Percentiles rank a stretch among this genome's conserved stretches.
These are phyloP conservation scores for Aspergillus affinis DNA, from an alignment of 495 filamentous ascomycete species.

Conservation along the genomic window DNA sequence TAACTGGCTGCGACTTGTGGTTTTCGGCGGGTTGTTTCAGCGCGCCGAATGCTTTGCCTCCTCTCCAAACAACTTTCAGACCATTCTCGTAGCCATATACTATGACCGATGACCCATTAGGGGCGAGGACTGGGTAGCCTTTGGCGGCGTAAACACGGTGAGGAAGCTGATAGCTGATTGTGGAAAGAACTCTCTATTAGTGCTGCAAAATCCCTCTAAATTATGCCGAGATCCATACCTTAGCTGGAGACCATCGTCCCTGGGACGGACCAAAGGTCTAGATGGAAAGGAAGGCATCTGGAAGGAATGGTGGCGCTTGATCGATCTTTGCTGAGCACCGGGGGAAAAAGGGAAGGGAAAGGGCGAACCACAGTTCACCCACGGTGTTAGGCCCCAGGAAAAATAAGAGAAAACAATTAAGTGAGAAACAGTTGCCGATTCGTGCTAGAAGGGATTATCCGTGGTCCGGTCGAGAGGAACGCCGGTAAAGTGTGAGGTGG, in stretches of 20 bases:
- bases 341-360: neutral
- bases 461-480: neutral
- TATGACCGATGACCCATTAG: constrained; percentile 82
- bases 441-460: neutral
- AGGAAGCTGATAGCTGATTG: constrained; percentile 69
- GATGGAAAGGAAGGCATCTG: constrained; percentile 42
- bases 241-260: constrained; percentile 52
- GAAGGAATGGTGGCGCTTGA: constrained; percentile 12
- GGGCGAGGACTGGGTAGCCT: constrained; percentile 71
- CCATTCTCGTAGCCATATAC: constrained; percentile 82
- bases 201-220: neutral
- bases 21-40: constrained; percentile 25
- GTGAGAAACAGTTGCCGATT: neutral
- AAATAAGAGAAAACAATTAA: neutral
- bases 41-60: constrained; percentile 64
- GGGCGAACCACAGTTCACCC: constrained; percentile 1
- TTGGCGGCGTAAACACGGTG: constrained; percentile 72
- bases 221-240: constrained; percentile 38
- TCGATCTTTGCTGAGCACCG: constrained; percentile 7
- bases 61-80: constrained; percentile 76
- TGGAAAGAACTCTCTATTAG: constrained; percentile 12
- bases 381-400: neutral
- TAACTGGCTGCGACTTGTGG: constrained; percentile 30
- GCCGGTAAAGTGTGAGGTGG: neutral
- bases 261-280: constrained; percentile 37